A percentile compares a stretch with the other conserved stretches of the same genome.
These are phyloP conservation scores for Talaromyces verruculosus DNA, from an alignment of 2,329 filamentous ascomycete genomes.

Conservation along the genomic window DNA sequence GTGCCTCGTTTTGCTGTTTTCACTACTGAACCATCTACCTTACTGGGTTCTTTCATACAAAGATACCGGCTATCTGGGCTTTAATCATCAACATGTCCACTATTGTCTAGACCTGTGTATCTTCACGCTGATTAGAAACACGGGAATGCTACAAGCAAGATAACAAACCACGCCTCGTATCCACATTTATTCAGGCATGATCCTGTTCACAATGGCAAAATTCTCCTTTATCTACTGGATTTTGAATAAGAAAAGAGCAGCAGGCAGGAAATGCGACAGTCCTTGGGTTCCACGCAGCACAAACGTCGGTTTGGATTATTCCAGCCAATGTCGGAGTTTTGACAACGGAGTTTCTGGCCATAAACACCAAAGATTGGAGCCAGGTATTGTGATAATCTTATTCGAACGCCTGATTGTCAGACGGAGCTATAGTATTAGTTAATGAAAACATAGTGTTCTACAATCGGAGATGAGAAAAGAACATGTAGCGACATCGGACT, in stretches of 20 bases:
- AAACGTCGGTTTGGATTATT: neutral
- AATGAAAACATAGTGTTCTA: neutral
- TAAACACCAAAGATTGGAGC: neutral
- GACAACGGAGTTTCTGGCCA: slow-evolving; percentile 4
- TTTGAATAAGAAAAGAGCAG: neutral
- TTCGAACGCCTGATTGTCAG: neutral
- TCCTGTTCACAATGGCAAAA: neutral
- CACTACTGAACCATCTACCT: neutral
- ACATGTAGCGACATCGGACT: slow-evolving; percentile 1
- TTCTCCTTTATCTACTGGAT: neutral
- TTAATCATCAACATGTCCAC: no score
- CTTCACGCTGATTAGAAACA: neutral
- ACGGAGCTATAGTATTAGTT: no score
- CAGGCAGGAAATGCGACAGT: neutral
- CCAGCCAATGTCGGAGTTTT: slow-evolving; percentile 9
- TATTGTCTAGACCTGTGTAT: neutral
- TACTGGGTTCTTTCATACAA: no score
- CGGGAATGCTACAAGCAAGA: neutral
- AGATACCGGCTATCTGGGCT: no score
- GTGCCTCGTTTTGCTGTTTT: neutral
- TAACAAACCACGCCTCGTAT: neutral
- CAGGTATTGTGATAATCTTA: neutral
- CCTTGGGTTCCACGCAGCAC: neutral
- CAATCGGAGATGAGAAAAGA: neutral
- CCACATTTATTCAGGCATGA: neutral